phyloP scores from a whole-genome alignment of 2,329 filamentous ascomycete species.

The Neonectria sp. region DNA sequence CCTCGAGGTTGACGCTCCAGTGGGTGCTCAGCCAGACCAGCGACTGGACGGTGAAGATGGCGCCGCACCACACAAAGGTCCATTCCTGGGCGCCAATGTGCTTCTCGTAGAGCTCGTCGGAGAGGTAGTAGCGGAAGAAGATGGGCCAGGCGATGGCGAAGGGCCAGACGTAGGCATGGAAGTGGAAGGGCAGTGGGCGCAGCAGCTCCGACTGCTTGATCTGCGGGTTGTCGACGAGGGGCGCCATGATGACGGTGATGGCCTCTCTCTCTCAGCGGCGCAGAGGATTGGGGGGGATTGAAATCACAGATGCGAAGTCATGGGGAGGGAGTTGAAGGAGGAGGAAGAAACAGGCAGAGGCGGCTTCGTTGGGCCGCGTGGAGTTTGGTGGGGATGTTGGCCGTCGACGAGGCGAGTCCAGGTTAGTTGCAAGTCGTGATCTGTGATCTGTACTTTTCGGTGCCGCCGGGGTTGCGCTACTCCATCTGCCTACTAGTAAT shows the following conservation, averaged over 20 bases:
- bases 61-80: constrained; percentile 95
- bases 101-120: constrained; percentile 86
- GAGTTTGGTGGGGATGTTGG: neutral
- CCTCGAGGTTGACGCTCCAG: constrained; percentile 93
- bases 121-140: constrained; percentile 91
- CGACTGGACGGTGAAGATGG: constrained; percentile 89
- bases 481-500: neutral
- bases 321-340: constrained; percentile 11
- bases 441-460: constrained; percentile 51
- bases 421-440: constrained; percentile 42
- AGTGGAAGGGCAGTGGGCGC: constrained; percentile 83
- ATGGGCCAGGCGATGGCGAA: constrained; percentile 93
- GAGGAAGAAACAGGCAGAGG: neutral
- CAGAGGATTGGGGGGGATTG: constrained; percentile 12
- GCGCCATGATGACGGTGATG: constrained; percentile 73
- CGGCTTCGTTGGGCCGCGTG: constrained; percentile 4
- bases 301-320: constrained; percentile 23
- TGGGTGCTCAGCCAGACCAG: constrained; percentile 96
- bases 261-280: constrained; percentile 30
- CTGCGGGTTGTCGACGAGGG: constrained; percentile 92
- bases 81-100: constrained; percentile 96
- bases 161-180: constrained; percentile 94
- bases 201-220: constrained; percentile 91
- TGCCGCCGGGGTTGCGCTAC: constrained; percentile 7
- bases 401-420: neutral